Evolutionary conservation across 768 basidiomycete species (phyloP), one percentile per base, ranked within the genome.

Genomic region (Naganishia vishniacii): DNA sequence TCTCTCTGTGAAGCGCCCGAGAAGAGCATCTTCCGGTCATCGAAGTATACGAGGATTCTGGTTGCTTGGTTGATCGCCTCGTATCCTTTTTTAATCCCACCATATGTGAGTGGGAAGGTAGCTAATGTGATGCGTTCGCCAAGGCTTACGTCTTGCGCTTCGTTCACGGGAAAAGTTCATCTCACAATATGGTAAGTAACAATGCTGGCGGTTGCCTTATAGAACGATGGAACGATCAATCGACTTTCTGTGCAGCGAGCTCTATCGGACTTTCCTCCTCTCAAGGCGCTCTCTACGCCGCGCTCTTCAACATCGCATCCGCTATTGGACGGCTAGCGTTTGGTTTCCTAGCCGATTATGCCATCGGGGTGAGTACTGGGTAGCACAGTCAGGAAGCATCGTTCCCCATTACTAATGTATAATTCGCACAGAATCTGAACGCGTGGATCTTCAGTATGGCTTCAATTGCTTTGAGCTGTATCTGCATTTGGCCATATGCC

Each of bases 31-130:
- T 63, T 69, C 41, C 51, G 61, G 4, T 65, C 65, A 18, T 69
- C 68, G 8, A 47, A 59, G 28, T 69, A 59, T 46, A 44, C 47
- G 1, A 42, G 68, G 16, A 51, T 64, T 1, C n/a, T 64, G 18
- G 15, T 58, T 7, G 61, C 68, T 0, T 69, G 68, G 42, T 64
- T 69, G 25, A 45, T 69, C 23, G 61, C 62, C 0, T 61, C 59
- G 16, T 69, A 66, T 51, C 68, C 68, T 13, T 69, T 69, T 62
- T 61, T 69, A 47, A 69, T 69, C 48, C 68, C 68, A 16, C 65
- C 68, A 23, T 69, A 63, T 41, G 68, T 69, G n/a, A 66, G 68
- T 59, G 28, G 40, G 0, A 26, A 16, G 25, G 20, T 18, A 16
- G 28, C 4, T 20, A 51, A 18, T 0, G 23, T 37, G 26, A 13